phyloP scores from a whole-genome alignment of 495 filamentous ascomycete species.

The Lasiosphaeria ovina region DNA sequence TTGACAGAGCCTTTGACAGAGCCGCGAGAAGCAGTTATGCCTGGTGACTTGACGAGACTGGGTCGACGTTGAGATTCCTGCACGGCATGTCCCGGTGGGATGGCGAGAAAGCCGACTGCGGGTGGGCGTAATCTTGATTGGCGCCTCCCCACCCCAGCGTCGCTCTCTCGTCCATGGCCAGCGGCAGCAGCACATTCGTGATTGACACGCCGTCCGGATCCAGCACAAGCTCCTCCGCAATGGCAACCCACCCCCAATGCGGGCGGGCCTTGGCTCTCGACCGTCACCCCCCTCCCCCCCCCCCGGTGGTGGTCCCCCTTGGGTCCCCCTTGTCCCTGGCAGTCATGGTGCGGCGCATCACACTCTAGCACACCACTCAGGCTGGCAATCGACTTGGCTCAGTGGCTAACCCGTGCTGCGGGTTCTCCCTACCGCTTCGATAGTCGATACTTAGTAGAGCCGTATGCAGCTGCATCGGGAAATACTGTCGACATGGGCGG shows the following conservation, averaged over 20 bases:
- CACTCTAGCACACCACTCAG: not conserved
- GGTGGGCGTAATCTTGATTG: conserved; percentile 1
- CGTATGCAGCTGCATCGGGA: conserved; percentile 3
- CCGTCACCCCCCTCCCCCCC: not conserved
- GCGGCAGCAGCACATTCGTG: not conserved
- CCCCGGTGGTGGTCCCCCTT: not conserved
- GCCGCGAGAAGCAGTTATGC: too few relatives aligned
- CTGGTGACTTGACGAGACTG: too few relatives aligned
- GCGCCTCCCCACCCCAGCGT: not conserved
- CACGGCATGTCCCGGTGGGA: too few relatives aligned
- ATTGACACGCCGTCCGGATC: too few relatives aligned
- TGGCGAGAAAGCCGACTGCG: not conserved
- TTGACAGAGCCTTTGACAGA: too few relatives aligned
- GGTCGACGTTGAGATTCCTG: too few relatives aligned
- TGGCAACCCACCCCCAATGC: not conserved
- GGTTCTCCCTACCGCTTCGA: not conserved
- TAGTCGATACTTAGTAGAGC: not conserved
- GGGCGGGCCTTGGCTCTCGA: too few relatives aligned
- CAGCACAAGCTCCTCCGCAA: not conserved
- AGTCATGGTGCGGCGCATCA: not conserved
- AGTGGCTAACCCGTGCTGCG: not conserved
- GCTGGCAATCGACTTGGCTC: not conserved
- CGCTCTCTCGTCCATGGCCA: not conserved
- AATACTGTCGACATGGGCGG: conserved; percentile 6
- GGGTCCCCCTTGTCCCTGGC: not conserved